Evolutionary conservation across 192 early-diverging fungal genomes (phyloP), one percentile per base, ranked within the genome.

Genomic region (Coemansia brasiliensis): DNA sequence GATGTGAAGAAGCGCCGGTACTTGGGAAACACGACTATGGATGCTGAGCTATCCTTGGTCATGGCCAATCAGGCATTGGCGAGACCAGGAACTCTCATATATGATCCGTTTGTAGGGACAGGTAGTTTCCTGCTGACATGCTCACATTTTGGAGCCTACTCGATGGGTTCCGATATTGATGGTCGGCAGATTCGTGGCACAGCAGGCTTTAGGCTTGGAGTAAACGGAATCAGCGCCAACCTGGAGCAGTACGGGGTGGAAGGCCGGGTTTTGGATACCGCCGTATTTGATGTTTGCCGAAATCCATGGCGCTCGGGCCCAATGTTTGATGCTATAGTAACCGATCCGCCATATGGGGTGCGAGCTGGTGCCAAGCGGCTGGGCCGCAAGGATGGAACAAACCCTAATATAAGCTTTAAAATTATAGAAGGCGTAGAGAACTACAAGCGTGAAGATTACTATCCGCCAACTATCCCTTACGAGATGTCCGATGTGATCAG

Each of bases 91-190:
- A 82, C 87, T 25, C 65, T 97, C 2, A 84, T 96, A 4, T 87
- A 95, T 48, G 96, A 99, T 72, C 96, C 96, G 20, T 99, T 97
- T 84, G 94, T 96, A 0, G 96, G 96, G 6, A 99, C 96, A 0
- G 95, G 92, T 21, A 90, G 88, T 43, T 94, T 99, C 51, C 74
- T 99, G 39, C 74, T 99, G 59, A 94, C 93, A 1, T 94, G 93
- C 65, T 84, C 96, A 16, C 90, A 97, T 67, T 97, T 93, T 79
- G 96, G 96, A 20, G 87, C 92, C 0, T 90, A 79, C 63, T 92
- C 94, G 0, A 69, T 96, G 60, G 96, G 96, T 5, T 87, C 92
- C 4, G 96, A 99, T 82, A 99, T 99, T 63, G 95, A 99, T 60
- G 96, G 96, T 13, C 85, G 95, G 42, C 95, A 99, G 79, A 97